Base-by-base conservation (phyloP, 1,284 basidiomycete genomes). In the Cutaneotrichosporon sp. region DNA sequence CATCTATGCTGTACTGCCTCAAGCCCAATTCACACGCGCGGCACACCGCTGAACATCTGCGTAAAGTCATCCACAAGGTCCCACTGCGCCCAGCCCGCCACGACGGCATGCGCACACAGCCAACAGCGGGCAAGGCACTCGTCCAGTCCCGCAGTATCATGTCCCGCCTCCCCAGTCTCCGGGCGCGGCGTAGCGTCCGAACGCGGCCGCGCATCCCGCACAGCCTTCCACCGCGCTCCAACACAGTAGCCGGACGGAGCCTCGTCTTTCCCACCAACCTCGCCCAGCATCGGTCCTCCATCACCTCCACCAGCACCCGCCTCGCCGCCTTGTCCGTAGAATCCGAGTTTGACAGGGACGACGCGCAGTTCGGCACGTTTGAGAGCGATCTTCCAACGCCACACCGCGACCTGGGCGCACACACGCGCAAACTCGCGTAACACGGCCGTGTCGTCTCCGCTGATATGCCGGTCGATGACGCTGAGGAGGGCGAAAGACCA, bases 401-500 rank as follows among this genome's bases (percentile, higher is more conserved):
- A 61, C 52, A 59, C 79, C 63, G 86, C 77, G 12, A 87, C 74
- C 19, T 78, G 76, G 26, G 88, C 78, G 63, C 85, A 85, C 4
- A 82, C 83, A 29, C 89, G 83, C 2, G 86, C 87, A 24, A 97
- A 80, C 48, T 81, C 84, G 16, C 92, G 84, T 47, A 96, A 72
- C 2, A 82, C 78, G 60, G 82, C 85, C 72, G 87, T 85, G 62
- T 94, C 86, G 55, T 90, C 87, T 14, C 85, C 82, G 32, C 83
- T 81, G 27, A 93, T 75, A 29, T 82, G 78, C 12, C 83, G 80
- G 51, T 91, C 88, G 19, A 92, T 76, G 39, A 83, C 79, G 16
- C 85, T 78, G 14, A 97, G 79, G 38, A 93, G 79, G 3, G 81
- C 79, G 70, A 94, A 90, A 41, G 91, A 83, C 91, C 92, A 96